Base-by-base conservation (phyloP, 148 eudicot genomes). In the Hydrangea macrophylla region DNA sequence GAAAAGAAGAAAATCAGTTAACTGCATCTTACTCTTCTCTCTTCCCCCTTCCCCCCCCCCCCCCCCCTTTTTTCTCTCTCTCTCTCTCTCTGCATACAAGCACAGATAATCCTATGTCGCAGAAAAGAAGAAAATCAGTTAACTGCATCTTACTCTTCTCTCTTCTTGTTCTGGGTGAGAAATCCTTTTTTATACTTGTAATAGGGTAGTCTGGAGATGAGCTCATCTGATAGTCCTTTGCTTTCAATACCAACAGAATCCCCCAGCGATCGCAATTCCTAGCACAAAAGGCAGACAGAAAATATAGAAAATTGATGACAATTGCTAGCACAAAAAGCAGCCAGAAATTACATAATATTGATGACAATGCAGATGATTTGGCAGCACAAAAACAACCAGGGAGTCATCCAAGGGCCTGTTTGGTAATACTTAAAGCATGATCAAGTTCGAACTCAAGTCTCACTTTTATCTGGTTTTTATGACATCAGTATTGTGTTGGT, bases 221-320 rank as follows among this genome's bases (percentile, higher is more conserved):
- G 81, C 30, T 75, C 76, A 68, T 78, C 78, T 2, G 96, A 70
- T n/a, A 92, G 74, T 68, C 98, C 98, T 80, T 39, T 83, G 80
- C 75, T 84, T 73, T 84, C 92, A 33, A 61, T 54, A 17, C 98
- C 96, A 76, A 90, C 79, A 2, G 81, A 66, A 40, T 92, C 98
- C 30, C 83, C 90, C 48, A 86, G 74, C 35, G 77, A 79, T 76
- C 68, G 85, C 74, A 92, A 65, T 81, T 92, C 85, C 98, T 92
- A 60, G 31, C 45, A 83, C 39, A 31, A 63, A 25, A 53, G n/a
- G n/a, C n/a, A n/a, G n/a, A n/a, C n/a, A n/a, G n/a, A n/a, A n/a
- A 51, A 37, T 2, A 22, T 22, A 39, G 17, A 7, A n/a, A 15
- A 33, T 12, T 51, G 57, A 65, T 60, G 28, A 69, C 65, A 64